Evolutionary conservation across 306 rosid genomes (phyloP).

Genomic region (Lupinus albus): DNA sequence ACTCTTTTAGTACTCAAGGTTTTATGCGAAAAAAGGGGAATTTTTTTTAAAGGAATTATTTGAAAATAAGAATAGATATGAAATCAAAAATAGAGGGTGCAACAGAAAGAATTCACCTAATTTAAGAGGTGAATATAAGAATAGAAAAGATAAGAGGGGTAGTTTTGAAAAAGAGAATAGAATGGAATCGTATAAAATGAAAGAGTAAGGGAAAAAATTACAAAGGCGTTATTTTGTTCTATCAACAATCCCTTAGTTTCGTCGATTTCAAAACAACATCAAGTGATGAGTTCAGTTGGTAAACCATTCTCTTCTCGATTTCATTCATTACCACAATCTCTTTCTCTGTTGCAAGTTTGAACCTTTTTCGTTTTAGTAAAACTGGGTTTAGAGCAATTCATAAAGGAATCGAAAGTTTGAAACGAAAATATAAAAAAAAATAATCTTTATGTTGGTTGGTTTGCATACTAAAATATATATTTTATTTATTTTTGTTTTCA

Average conservation of each 20-base stretch:
- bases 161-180: neutral
- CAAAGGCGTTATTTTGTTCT: neutral
- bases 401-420: neutral
- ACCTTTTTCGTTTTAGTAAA: neutral
- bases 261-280: neutral
- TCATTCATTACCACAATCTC: neutral
- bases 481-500: too few species aligned
- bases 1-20: too few species aligned
- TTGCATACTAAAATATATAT: neutral
- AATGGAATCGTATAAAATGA: neutral
- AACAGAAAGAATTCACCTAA: too few species aligned
- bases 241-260: neutral
- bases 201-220: neutral
- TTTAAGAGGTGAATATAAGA: neutral
- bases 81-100: too few species aligned
- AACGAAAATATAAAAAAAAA: too few species aligned
- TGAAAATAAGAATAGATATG: too few species aligned
- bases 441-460: neutral
- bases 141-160: neutral
- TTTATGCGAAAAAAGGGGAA: too few species aligned
- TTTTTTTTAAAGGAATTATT: too few species aligned
- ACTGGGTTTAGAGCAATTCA: neutral
- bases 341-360: neutral
- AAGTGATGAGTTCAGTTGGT: slow-evolving; percentile 33
- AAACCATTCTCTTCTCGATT: neutral